Percentiles rank a stretch among this genome's conserved stretches.
Evolutionary conservation across 768 basidiomycete genomes (phyloP).

Genomic region (Scleroderma citrinum): DNA sequence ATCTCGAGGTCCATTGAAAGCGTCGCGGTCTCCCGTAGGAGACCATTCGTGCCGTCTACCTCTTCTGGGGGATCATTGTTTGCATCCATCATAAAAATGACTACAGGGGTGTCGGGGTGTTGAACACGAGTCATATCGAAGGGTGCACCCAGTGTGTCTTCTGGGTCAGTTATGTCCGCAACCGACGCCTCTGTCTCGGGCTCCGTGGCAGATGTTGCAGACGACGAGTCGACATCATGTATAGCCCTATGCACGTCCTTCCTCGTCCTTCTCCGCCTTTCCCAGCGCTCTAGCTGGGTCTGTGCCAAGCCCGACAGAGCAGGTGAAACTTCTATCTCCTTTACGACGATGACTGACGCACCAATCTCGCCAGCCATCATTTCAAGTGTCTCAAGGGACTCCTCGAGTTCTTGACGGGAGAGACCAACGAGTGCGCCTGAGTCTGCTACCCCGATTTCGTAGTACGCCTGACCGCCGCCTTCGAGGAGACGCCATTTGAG

Average conservation of each 20-base stretch:
- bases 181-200: conserved; percentile 32
- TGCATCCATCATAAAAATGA: conserved; percentile 45
- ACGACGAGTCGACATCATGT: conserved; percentile 21
- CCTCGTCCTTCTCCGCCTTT: conserved; percentile 32
- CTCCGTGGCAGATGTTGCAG: conserved; percentile 34
- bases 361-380: conserved; percentile 94
- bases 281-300: conserved; percentile 29
- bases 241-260: conserved; percentile 22
- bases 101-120: conserved; percentile 17
- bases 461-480: conserved; percentile 79
- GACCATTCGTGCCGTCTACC: conserved; percentile 19
- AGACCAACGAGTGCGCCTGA: conserved; percentile 85
- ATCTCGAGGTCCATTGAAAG: conserved; percentile 59
- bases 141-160: conserved; percentile 23
- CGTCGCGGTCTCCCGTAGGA: conserved; percentile 4
- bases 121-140: conserved; percentile 2
- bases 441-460: conserved; percentile 81
- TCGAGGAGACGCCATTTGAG: conserved; percentile 92
- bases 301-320: conserved; percentile 36
- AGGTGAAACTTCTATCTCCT: conserved; percentile 76
- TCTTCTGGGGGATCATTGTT: conserved; percentile 32
- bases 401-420: conserved; percentile 63
- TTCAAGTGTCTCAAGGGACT: conserved; percentile 80
- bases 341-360: conserved; percentile 85
- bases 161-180: conserved; percentile 35